These are phyloP conservation scores for Pulveroboletus frians DNA, from an alignment of 768 basidiomycete genomes.

Conservation along the genomic window DNA sequence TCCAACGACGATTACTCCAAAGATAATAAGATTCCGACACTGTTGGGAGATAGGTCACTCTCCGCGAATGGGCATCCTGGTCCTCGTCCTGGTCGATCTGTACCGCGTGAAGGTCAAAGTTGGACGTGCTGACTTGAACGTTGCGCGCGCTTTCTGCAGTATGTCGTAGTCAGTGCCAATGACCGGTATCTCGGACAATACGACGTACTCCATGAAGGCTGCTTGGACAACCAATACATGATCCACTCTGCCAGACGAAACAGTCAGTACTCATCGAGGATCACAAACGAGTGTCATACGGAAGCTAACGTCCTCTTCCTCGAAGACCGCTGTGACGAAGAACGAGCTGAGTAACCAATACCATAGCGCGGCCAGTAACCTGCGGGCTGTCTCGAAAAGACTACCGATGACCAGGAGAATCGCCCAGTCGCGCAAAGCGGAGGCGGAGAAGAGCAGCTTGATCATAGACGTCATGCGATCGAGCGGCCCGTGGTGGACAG, in stretches of 20 bases:
- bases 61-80: conserved; percentile 19
- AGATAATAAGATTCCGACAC: conserved; percentile 31
- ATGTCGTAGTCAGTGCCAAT: background rate
- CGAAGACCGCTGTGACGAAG: conserved; percentile 59
- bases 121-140: conserved; percentile 45
- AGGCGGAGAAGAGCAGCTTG: conserved; percentile 45
- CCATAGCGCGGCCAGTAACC: conserved; percentile 42
- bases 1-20: conserved; percentile 33
- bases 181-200: background rate
- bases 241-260: conserved; percentile 51
- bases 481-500: conserved; percentile 16
- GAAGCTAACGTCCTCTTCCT: conserved; percentile 53
- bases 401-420: conserved; percentile 62
- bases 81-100: conserved; percentile 21
- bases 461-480: conserved; percentile 34
- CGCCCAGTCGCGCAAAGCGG: conserved; percentile 57
- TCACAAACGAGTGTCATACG: conserved; percentile 33
- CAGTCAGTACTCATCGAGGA: background rate
- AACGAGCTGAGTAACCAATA: conserved; percentile 43
- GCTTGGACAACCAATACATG: conserved; percentile 61
- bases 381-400: conserved; percentile 53
- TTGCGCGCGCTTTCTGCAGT: conserved; percentile 38
- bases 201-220: conserved; percentile 53
- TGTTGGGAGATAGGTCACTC: conserved; percentile 32
- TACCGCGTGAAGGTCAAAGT: conserved; percentile 31